phyloP scores from a whole-genome alignment of 768 basidiomycete species.

The Ramaria sp. region DNA sequence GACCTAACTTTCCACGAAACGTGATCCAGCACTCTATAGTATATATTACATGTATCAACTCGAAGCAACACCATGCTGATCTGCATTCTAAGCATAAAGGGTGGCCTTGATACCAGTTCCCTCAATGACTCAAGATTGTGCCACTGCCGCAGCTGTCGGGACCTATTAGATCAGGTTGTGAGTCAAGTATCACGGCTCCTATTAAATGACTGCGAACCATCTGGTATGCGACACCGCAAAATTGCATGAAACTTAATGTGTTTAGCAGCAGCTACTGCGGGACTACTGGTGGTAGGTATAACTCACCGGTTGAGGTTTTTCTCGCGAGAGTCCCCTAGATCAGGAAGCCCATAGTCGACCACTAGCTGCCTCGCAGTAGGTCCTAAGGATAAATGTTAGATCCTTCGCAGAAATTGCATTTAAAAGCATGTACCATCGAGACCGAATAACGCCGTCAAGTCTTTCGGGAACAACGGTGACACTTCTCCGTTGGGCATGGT shows the following conservation, averaged over 20 bases:
- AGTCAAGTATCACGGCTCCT: not conserved
- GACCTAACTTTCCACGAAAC: not conserved
- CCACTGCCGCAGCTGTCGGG: conserved; percentile 5
- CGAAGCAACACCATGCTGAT: not conserved
- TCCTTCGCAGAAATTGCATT: not conserved
- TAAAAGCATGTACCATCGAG: conserved; percentile 32
- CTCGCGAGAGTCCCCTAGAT: conserved; percentile 29
- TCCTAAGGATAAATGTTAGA: conserved; percentile 12
- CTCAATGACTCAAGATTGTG: conserved; percentile 1
- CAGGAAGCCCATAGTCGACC: conserved; percentile 23
- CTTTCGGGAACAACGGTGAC: conserved; percentile 39
- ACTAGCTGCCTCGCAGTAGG: conserved; percentile 19
- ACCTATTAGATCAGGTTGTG: not conserved
- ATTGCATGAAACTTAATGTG: conserved; percentile 34
- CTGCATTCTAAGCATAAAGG: not conserved
- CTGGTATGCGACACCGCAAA: conserved; percentile 46
- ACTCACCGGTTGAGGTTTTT: conserved; percentile 34
- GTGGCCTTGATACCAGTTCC: not conserved
- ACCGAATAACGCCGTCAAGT: conserved; percentile 37
- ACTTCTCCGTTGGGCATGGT: conserved; percentile 36
- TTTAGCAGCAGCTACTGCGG: not conserved
- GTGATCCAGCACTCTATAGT: not conserved
- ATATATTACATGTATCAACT: not conserved
- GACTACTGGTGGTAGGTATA: not conserved
- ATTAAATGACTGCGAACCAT: conserved; percentile 27